Evolutionary conservation across 2,329 filamentous ascomycete species (phyloP), one percentile per base, ranked within the genome.

Genomic region (Atkinsonella texensis): DNA sequence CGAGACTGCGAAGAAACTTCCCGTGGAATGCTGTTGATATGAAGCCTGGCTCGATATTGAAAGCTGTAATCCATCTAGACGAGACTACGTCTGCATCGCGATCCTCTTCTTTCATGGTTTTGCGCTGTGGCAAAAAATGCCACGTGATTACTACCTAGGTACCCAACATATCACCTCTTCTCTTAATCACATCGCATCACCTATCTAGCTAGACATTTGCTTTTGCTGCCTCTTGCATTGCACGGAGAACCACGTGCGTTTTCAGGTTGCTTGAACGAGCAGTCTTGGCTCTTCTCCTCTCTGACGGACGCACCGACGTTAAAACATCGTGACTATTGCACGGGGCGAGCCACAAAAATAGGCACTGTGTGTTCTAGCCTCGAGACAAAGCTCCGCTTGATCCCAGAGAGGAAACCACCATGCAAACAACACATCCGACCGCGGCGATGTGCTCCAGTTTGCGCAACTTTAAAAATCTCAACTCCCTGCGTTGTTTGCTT

Each of bases 391-490:
- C 28, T 23, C 51, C 42, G 48, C 48, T 47, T 15, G 44, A 17
- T 49, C 46, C 46, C 46, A 46, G 46, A 39, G 23, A 18, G 33
- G 32, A 46, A 45, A 52, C 4, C 46, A 46, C 40, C 35, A n/a
- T 20, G 42, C 46, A 52, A 46, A 45, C 46, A 52, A n/a, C 33
- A 41, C 42, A 49, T 49, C 42, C 51, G 41, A 46, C 46, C 10
- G 32, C 46, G 39, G 47, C 46, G 42, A 47, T 15, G 41, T 48
- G 15, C 28, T 39, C 40, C 45, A 44, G 32, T 17, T 31, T 32
- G 38, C 49, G 39, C 20, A 45, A 33, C 42, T 38, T 43, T 28
- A 13, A 45, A 43, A 15, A 15, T 18, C 31, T 11, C 6, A 38
- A n/a, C 13, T 18, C 17, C 18, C 10, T 23, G 40, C 12, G 9